phyloP scores from a whole-genome alignment of 2,329 filamentous ascomycete genomes.

The Aspergillus ibericus region DNA sequence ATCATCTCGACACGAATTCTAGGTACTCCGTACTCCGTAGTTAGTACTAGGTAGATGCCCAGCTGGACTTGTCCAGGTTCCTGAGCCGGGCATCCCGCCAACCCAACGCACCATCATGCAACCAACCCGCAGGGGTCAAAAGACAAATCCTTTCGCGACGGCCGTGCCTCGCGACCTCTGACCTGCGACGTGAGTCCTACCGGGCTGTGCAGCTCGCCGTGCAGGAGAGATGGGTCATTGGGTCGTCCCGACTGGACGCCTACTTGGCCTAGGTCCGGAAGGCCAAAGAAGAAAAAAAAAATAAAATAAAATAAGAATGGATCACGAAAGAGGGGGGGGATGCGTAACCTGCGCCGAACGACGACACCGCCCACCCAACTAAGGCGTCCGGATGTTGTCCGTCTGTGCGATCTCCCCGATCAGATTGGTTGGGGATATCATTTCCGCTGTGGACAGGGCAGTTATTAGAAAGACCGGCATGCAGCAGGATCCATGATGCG shows the following conservation, averaged over 20 bases:
- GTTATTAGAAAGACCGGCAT: neutral
- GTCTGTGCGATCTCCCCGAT: neutral
- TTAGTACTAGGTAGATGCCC: too few species aligned
- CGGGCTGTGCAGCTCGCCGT: neutral
- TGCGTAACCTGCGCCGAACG: slow-evolving; percentile 2
- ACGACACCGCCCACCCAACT: neutral
- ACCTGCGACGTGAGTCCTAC: neutral
- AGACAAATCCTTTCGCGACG: neutral
- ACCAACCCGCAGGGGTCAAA: neutral
- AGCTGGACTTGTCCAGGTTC: slow-evolving; percentile 1
- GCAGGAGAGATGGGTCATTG: neutral
- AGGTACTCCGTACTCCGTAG: too few species aligned
- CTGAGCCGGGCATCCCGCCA: neutral
- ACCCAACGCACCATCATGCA: slow-evolving; percentile 1
- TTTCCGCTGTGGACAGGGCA: slow-evolving; percentile 1
- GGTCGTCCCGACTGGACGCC: neutral
- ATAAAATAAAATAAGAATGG: neutral
- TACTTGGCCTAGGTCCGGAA: neutral
- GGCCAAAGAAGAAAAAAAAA: neutral
- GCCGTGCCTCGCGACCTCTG: neutral
- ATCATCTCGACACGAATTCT: neutral
- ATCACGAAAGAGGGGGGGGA: neutral
- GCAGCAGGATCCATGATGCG: neutral
- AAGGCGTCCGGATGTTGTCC: slow-evolving; percentile 1
- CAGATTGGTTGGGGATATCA: slow-evolving; percentile 1